Conservation (phyloP, 2,329 filamentous ascomycete species). For the Curvularia hawaiiensis region DNA sequence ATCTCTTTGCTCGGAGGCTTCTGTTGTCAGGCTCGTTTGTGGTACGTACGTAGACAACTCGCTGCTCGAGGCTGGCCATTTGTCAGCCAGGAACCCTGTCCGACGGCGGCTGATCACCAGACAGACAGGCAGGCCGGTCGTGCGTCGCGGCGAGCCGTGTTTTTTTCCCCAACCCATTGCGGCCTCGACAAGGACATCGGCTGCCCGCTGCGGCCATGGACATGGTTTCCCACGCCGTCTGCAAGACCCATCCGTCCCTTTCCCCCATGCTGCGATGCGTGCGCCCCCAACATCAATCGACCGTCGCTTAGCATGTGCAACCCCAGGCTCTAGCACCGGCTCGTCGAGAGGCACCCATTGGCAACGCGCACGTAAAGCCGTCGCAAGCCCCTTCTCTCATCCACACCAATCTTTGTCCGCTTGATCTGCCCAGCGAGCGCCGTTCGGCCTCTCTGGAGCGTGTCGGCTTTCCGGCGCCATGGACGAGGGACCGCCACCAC, state of each 20-base stretch:
- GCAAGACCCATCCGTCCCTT: constrained; percentile 16
- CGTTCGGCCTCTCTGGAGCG: constrained; percentile 19
- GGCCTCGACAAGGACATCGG: neutral
- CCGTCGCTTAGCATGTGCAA: constrained; percentile 28
- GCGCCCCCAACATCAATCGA: constrained; percentile 29
- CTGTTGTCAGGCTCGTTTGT: neutral
- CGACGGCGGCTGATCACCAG: constrained; percentile 1
- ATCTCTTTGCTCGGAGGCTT: neutral
- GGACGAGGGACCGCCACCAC: constrained; percentile 45
- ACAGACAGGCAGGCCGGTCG: neutral
- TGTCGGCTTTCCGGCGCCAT: constrained; percentile 41
- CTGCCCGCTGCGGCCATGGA: constrained; percentile 5
- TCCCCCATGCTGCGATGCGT: constrained; percentile 22
- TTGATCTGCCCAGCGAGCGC: constrained; percentile 21
- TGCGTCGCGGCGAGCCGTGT: neutral
- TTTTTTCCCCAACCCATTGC: neutral
- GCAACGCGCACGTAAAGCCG: constrained; percentile 9
- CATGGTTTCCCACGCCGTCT: constrained; percentile 17
- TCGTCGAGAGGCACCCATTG: constrained; percentile 12
- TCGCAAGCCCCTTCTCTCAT: constrained; percentile 5
- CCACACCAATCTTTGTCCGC: constrained; percentile 21
- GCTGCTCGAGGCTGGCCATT: constrained; percentile 3
- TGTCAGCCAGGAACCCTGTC: constrained; percentile 7
- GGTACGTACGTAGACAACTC: neutral
- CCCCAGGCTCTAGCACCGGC: constrained; percentile 22